Evolutionary conservation across 352 stramenopile species (phyloP).

Genomic region (Peronospora destructor): DNA sequence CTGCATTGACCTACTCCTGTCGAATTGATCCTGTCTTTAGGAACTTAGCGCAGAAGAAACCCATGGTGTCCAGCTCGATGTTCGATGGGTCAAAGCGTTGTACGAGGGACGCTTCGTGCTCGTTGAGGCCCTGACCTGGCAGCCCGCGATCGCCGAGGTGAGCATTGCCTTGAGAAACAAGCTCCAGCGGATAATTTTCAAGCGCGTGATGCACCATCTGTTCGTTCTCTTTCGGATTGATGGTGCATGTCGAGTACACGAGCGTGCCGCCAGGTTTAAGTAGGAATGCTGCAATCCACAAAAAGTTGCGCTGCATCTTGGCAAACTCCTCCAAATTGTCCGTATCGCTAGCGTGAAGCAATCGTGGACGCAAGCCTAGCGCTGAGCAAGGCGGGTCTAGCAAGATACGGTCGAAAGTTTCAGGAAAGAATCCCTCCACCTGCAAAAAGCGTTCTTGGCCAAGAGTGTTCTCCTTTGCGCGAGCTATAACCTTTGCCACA

Average conservation of each 20-base stretch:
- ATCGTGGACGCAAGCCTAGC: constrained; percentile 87
- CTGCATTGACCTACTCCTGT: not conserved
- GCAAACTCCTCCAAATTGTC: constrained; percentile 69
- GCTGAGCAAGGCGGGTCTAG: constrained; percentile 90
- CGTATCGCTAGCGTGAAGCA: constrained; percentile 73
- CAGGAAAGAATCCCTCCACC: constrained; percentile 83
- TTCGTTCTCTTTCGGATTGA: constrained; percentile 91
- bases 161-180: constrained; percentile 51
- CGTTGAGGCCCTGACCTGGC: constrained; percentile 62
- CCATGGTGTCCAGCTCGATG: constrained; percentile 81
- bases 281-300: constrained; percentile 81
- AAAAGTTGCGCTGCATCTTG: constrained; percentile 85
- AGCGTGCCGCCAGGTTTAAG: constrained; percentile 88
- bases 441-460: constrained; percentile 62
- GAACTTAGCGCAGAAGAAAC: constrained; percentile 93
- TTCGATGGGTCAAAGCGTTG: constrained; percentile 87
- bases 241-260: constrained; percentile 94
- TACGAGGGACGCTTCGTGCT: constrained; percentile 65
- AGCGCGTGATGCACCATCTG: constrained; percentile 88
- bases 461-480: constrained; percentile 32
- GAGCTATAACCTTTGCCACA: constrained; percentile 59
- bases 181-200: constrained; percentile 75
- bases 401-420: constrained; percentile 92
- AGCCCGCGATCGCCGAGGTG: constrained; percentile 66
- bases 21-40: constrained; percentile 65